Base-by-base conservation (phyloP, 768 basidiomycete genomes). In the Asterophora parasitica region DNA sequence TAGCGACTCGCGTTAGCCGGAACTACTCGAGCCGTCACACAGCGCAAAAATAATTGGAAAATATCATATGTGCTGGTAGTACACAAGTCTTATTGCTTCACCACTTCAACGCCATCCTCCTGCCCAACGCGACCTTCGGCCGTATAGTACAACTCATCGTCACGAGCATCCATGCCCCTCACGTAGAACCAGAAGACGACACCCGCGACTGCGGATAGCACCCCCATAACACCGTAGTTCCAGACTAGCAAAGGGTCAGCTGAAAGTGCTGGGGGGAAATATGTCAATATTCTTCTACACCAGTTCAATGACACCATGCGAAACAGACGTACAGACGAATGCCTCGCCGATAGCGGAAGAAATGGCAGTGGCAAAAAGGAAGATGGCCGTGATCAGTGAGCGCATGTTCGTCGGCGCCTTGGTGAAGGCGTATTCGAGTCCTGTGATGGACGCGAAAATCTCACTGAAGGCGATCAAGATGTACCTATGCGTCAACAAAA, bases 331-430 rank as follows among this genome's bases (percentile, higher is more conserved):
- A 83, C 83, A 71, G 50, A 87, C 82, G 49, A 87, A 86, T 3
- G 83, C 84, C 62, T 88, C 85, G 41, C 79, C 79, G 36, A 88
- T 50, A 23, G 83, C 83, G 23, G 80, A 66, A 11, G 83, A 67
- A 37, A 88, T 35, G 2, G 86, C 82, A 16, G 63, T 72, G 60
- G 65, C 81, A 63, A 82, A 79, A 31, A 85, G 63, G 68, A 78
- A 83, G 26, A 82, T 50, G 27, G 79, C 70, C 85, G 88, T 88
- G 47, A 93, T 88, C 49, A 92, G 78, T 37, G 87, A 89, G 20
- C 82, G 79, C 92, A 92, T 92, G 66, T 87, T 87, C 65, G 72
- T 81, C 11, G 91, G 91, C n/a, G 89, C 90, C 65, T 92, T 90
- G 23, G 85, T 88, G 69, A 85, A 92, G n/a, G 88, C 88, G 57